Conservation (phyloP, 176 grass and related monocot species). For the Eleusine indica region DNA sequence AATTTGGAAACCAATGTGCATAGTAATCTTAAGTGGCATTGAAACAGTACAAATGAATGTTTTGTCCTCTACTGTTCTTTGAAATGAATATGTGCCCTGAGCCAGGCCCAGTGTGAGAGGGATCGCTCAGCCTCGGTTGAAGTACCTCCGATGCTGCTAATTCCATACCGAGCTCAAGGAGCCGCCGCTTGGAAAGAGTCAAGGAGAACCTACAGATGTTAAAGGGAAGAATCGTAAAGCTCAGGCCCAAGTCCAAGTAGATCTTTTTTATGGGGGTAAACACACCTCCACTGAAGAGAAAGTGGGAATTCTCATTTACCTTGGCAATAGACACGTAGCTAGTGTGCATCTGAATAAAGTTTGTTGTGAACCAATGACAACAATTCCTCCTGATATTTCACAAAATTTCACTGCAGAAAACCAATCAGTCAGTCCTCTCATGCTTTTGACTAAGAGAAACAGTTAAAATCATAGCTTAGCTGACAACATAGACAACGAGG, state of each 20-base stretch:
- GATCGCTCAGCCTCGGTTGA: neutral
- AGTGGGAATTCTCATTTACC: conserved; percentile 10
- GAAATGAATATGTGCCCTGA: conserved; percentile 7
- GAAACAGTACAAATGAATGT: neutral
- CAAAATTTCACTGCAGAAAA: conserved; percentile 23
- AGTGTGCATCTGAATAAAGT: conserved; percentile 24
- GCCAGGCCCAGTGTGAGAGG: neutral
- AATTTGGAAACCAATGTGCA: neutral
- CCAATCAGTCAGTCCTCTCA: neutral
- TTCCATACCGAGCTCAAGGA: neutral
- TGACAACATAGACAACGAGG: conserved; percentile 1
- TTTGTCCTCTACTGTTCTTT: conserved; percentile 2
- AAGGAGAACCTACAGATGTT: neutral
- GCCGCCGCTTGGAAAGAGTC: neutral
- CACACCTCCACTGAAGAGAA: conserved; percentile 13
- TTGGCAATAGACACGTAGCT: conserved; percentile 20
- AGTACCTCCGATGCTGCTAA: neutral
- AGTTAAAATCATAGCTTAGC: conserved; percentile 25
- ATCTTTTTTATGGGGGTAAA: neutral
- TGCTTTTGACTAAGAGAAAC: conserved; percentile 4
- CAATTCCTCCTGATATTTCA: conserved; percentile 11
- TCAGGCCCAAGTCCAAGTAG: conserved; percentile 15
- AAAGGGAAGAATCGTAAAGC: neutral
- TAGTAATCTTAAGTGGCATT: conserved; percentile 12
- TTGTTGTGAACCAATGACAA: conserved; percentile 4